phyloP scores from a whole-genome alignment of 2,329 filamentous ascomycete genomes.

The Penicillium sp. region DNA sequence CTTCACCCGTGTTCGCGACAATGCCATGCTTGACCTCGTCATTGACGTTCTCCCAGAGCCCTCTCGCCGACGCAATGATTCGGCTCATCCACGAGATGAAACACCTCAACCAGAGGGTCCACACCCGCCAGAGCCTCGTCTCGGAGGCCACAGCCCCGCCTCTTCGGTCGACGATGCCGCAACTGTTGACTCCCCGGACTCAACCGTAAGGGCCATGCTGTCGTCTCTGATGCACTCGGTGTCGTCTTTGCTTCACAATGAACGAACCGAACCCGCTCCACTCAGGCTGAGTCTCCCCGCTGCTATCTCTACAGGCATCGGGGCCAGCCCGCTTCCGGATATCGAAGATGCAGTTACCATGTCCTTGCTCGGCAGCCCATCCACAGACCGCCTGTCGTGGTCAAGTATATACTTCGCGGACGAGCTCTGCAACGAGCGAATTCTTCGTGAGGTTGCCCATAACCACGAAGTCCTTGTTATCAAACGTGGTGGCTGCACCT shows the following conservation, averaged over 20 bases:
- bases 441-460: slow-evolving; percentile 52
- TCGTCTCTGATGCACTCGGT: slow-evolving; percentile 52
- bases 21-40: slow-evolving; percentile 69
- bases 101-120: slow-evolving; percentile 22
- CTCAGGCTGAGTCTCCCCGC: slow-evolving; percentile 47
- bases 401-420: slow-evolving; percentile 67
- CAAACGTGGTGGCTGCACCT: slow-evolving; percentile 77
- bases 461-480: slow-evolving; percentile 76
- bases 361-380: slow-evolving; percentile 36
- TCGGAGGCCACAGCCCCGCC: slow-evolving; percentile 20
- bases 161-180: slow-evolving; percentile 26
- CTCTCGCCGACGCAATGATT: slow-evolving; percentile 33
- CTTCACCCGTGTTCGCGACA: slow-evolving; percentile 74
- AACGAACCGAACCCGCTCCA: slow-evolving; percentile 30
- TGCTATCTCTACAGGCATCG: slow-evolving; percentile 49
- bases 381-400: slow-evolving; percentile 61
- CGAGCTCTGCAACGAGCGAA: slow-evolving; percentile 59
- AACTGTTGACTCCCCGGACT: slow-evolving; percentile 28
- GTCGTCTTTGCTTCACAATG: slow-evolving; percentile 50
- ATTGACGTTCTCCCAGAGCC: slow-evolving; percentile 53
- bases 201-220: slow-evolving; percentile 41
- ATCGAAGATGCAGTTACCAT: slow-evolving; percentile 53
- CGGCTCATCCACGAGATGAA: slow-evolving; percentile 29
- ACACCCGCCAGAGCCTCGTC: slow-evolving; percentile 12
- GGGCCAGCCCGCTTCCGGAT: slow-evolving; percentile 67